Evolutionary conservation across 179 eudicot genomes (phyloP).

Genomic region (Patellifolia procumbens): DNA sequence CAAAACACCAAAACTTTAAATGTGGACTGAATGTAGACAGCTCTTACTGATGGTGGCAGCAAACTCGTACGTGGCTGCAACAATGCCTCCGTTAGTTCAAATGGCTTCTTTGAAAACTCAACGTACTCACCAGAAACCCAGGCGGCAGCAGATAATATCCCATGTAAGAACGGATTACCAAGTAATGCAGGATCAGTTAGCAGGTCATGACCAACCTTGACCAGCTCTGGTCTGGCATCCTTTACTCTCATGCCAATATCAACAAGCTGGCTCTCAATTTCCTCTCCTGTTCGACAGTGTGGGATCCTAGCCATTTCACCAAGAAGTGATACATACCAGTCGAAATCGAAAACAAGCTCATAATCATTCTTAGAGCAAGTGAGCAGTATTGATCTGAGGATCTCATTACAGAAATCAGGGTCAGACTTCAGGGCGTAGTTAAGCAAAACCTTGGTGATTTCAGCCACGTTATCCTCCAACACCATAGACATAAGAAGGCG

Average conservation of each 20-base stretch:
- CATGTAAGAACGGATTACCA: slow-evolving; percentile 77
- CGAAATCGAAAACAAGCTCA: slow-evolving; percentile 78
- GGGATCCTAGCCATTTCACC: slow-evolving; percentile 86
- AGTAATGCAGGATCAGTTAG: slow-evolving; percentile 94
- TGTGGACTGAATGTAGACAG: slow-evolving; percentile 75
- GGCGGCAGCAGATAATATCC: slow-evolving; percentile 76
- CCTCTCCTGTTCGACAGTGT: slow-evolving; percentile 81
- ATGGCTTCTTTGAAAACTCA: slow-evolving; percentile 71
- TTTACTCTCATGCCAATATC: slow-evolving; percentile 97
- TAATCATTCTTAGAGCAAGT: slow-evolving; percentile 72
- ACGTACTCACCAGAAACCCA: slow-evolving; percentile 91
- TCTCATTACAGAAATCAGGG: slow-evolving; percentile 88
- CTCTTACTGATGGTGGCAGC: slow-evolving; percentile 66
- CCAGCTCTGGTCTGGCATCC: slow-evolving; percentile 84
- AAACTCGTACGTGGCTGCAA: slow-evolving; percentile 91
- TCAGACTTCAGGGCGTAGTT: slow-evolving; percentile 83
- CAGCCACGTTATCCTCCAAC: slow-evolving; percentile 75
- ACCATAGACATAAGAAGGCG: slow-evolving; percentile 87
- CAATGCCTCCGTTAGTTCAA: slow-evolving; percentile 78
- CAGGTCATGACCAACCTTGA: slow-evolving; percentile 67
- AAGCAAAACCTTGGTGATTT: slow-evolving; percentile 67
- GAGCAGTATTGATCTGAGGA: slow-evolving; percentile 61
- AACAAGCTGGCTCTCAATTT: slow-evolving; percentile 78
- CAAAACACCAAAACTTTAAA: slow-evolving; percentile 72
- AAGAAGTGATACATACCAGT: slow-evolving; percentile 84